These are phyloP conservation scores for Xylaria sp. DNA, from an alignment of 2,329 filamentous ascomycete genomes.

Conservation along the genomic window DNA sequence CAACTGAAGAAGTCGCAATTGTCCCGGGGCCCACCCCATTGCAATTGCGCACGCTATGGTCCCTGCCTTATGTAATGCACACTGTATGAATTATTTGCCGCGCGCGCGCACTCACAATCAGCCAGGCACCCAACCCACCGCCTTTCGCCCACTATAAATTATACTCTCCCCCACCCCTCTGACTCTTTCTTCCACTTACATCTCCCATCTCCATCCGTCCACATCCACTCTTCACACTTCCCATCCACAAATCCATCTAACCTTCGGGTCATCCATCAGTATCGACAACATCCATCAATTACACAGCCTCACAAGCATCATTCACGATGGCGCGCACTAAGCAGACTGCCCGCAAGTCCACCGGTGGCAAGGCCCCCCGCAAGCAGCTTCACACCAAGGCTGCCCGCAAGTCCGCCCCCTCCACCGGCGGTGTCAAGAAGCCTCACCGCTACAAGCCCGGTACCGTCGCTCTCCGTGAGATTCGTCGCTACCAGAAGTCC, in stretches of 20 bases:
- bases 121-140: slow-evolving; percentile 16
- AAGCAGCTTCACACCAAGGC: slow-evolving; percentile 99
- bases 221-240: slow-evolving; percentile 28
- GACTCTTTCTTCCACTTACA: slow-evolving; percentile 28
- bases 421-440: slow-evolving; percentile 96
- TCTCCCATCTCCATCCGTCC: slow-evolving; percentile 24
- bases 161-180: slow-evolving; percentile 27
- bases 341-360: slow-evolving; percentile 70
- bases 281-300: slow-evolving; percentile 26
- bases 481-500: slow-evolving; percentile 95
- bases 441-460: slow-evolving; percentile 84
- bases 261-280: slow-evolving; percentile 23
- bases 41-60: neutral
- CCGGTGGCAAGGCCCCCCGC: slow-evolving; percentile 71
- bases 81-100: slow-evolving; percentile 1
- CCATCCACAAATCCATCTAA: slow-evolving; percentile 28
- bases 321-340: slow-evolving; percentile 59
- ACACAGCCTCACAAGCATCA: slow-evolving; percentile 28
- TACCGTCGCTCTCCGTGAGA: slow-evolving; percentile 97
- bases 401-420: slow-evolving; percentile 95
- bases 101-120: slow-evolving; percentile 28
- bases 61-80: neutral
- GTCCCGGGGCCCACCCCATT: slow-evolving; percentile 22
- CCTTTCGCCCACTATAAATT: slow-evolving; percentile 31
- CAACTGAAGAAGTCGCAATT: slow-evolving; percentile 13